phyloP scores from a whole-genome alignment of 139 green algal genomes.

The Edaphochlamys debaryana region DNA sequence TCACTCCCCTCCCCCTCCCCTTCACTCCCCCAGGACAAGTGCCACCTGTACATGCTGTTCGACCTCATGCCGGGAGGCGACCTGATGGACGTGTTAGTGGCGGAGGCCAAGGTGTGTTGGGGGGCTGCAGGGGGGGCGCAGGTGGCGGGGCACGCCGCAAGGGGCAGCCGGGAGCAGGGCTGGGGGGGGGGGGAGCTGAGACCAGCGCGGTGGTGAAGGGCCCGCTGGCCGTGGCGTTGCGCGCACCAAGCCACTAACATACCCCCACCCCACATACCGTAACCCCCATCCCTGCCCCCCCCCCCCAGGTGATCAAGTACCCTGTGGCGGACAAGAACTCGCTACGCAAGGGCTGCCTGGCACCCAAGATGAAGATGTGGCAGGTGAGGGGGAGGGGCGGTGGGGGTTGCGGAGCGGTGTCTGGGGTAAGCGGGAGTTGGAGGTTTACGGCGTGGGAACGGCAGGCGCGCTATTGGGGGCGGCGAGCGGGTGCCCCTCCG shows the following conservation, averaged over 20 bases:
- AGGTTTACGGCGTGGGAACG: too few relatives aligned
- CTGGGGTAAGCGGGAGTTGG: too few relatives aligned
- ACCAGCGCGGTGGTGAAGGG: too few relatives aligned
- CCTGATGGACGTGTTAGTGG: constrained; percentile 95
- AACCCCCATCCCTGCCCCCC: too few relatives aligned
- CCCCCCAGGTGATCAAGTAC: constrained; percentile 67
- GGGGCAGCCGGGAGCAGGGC: not conserved
- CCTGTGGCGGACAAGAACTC: constrained; percentile 59
- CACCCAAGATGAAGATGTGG: constrained; percentile 78
- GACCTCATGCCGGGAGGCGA: constrained; percentile 94
- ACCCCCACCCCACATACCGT: too few relatives aligned
- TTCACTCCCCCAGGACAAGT: constrained; percentile 79
- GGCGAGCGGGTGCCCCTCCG: too few relatives aligned
- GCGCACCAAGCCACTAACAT: too few relatives aligned
- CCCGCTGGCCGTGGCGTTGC: too few relatives aligned
- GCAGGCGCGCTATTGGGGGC: too few relatives aligned
- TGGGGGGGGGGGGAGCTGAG: not conserved
- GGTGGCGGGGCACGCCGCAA: not conserved
- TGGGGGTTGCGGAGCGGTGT: too few relatives aligned
- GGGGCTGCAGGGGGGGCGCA: not conserved
- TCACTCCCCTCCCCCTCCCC: not conserved
- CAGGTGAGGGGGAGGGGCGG: too few relatives aligned
- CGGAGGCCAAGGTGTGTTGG: constrained; percentile 81
- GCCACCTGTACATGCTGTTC: constrained; percentile 94
- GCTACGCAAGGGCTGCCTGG: constrained; percentile 60